phyloP scores from a whole-genome alignment of 2,329 filamentous ascomycete genomes.

The Beauveria australis region DNA sequence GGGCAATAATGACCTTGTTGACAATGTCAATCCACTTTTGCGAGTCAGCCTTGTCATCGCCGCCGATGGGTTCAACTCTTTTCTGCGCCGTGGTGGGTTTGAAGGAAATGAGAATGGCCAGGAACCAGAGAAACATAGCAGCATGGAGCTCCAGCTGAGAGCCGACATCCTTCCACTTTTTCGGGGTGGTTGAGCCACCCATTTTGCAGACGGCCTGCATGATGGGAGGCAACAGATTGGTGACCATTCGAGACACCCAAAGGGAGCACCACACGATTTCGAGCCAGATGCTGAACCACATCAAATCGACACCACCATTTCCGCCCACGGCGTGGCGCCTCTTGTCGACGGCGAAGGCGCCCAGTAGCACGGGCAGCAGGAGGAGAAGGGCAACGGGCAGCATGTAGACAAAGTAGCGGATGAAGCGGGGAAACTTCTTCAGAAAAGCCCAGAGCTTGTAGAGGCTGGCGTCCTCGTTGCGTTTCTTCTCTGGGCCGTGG shows the following conservation, averaged over 20 bases:
- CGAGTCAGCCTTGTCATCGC: slow-evolving; percentile 31
- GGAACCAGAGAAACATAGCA: slow-evolving; percentile 85
- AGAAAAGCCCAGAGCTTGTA: slow-evolving; percentile 36
- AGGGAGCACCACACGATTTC: slow-evolving; percentile 88
- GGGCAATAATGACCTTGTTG: slow-evolving; percentile 76
- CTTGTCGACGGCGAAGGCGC: slow-evolving; percentile 29
- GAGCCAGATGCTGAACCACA: slow-evolving; percentile 95
- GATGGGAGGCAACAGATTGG: slow-evolving; percentile 39
- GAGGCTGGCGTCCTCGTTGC: slow-evolving; percentile 25
- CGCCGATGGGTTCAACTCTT: slow-evolving; percentile 27
- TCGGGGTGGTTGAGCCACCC: slow-evolving; percentile 72
- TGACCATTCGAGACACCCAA: slow-evolving; percentile 62
- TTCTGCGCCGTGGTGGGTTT: slow-evolving; percentile 66
- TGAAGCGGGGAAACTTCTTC: slow-evolving; percentile 40
- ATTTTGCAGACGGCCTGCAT: slow-evolving; percentile 54
- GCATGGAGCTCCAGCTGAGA: slow-evolving; percentile 76
- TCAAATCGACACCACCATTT: slow-evolving; percentile 65
- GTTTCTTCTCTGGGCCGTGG: slow-evolving; percentile 21
- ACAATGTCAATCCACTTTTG: slow-evolving; percentile 65
- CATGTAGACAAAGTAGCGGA: slow-evolving; percentile 42
- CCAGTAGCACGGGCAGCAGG: slow-evolving; percentile 38
- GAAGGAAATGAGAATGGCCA: slow-evolving; percentile 80
- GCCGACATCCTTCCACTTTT: slow-evolving; percentile 90
- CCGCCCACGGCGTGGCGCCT: slow-evolving; percentile 39
- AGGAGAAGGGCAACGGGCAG: slow-evolving; percentile 37